Evolutionary conservation across 805 yeast species (phyloP), one percentile per base, ranked within the genome.

Genomic region (Blastobotrys chiropterorum): DNA sequence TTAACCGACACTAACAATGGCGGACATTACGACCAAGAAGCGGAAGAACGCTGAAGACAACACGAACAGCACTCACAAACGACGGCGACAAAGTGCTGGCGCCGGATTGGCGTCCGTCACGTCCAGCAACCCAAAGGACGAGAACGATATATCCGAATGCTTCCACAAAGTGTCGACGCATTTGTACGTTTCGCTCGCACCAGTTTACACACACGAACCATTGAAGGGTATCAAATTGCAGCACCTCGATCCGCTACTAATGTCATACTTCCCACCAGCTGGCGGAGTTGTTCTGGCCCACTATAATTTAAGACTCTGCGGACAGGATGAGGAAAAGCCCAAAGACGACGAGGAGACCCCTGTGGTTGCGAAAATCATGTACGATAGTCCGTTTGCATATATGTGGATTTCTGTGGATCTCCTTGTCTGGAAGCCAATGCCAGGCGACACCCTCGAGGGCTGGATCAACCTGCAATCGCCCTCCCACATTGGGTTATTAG

Each of bases 391-490:
- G 20, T 92, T 90, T 66, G 78, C 92, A 26, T 94, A 86, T 67
- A 65, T 86, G 49, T 94, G 99, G 98, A 76, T 88, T 45, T 72
- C 80, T 2, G 95, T 85, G 6, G 94, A 89, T 50, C 75, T 94
- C 46, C 74, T 89, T 51, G 79, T 90, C 47, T 94, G 99, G 98
- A 81, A 78, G 61, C 99, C 99, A 3, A 80, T 80, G 60, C 73
- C 81, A n/a, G 97, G 95, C 2, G 97, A 94, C 64, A 71, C 76
- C 1, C 70, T 94, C 16, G 95, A 90, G 67, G 99, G 99, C 11
- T 78, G 82, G 74, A 78, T 85, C 50, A 89, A 88, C 72, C 83
- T 92, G 80, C 97, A 92, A 72, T 84, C 96, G 2, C 96, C 95
- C 15, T 85, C 96, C 5, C 99, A 94, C 66, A 85, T 94, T 61